These are phyloP conservation scores for Macadamia integrifolia DNA, from an alignment of 164 flowering plant genomes.

Conservation along the genomic window DNA sequence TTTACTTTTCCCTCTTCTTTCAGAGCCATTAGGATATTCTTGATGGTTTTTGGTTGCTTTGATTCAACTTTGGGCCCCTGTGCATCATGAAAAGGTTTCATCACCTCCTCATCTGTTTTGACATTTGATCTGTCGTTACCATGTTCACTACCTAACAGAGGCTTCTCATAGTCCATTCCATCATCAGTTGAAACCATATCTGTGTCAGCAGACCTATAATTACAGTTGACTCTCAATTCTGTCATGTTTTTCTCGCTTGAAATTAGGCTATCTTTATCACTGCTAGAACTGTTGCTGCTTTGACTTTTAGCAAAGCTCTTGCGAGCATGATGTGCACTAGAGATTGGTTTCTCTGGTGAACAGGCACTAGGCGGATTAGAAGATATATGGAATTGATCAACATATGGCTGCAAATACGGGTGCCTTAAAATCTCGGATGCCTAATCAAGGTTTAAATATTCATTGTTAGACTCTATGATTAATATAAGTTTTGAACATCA, in stretches of 20 bases:
- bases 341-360: constrained; percentile 52
- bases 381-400: constrained; percentile 58
- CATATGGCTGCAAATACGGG: constrained; percentile 86
- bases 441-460: constrained; percentile 34
- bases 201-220: constrained; percentile 43
- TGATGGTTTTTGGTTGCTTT: constrained; percentile 68
- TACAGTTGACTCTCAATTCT: constrained; percentile 26
- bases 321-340: constrained; percentile 31
- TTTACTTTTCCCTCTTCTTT: constrained; percentile 75
- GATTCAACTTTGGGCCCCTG: constrained; percentile 32
- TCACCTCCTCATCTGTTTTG: constrained; percentile 31
- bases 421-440: constrained; percentile 87
- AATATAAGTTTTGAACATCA: neutral
- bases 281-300: constrained; percentile 72
- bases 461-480: constrained; percentile 15
- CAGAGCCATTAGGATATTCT: constrained; percentile 61
- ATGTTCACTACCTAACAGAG: constrained; percentile 31
- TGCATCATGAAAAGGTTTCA: constrained; percentile 28
- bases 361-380: constrained; percentile 25
- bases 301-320: constrained; percentile 73
- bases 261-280: constrained; percentile 70
- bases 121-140: constrained; percentile 12
- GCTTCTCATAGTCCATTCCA: constrained; percentile 38
- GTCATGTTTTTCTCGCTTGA: constrained; percentile 51
- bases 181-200: constrained; percentile 42